Base-by-base conservation (phyloP, 108 stramenopile genomes). In the Schizochytrium sp. region DNA sequence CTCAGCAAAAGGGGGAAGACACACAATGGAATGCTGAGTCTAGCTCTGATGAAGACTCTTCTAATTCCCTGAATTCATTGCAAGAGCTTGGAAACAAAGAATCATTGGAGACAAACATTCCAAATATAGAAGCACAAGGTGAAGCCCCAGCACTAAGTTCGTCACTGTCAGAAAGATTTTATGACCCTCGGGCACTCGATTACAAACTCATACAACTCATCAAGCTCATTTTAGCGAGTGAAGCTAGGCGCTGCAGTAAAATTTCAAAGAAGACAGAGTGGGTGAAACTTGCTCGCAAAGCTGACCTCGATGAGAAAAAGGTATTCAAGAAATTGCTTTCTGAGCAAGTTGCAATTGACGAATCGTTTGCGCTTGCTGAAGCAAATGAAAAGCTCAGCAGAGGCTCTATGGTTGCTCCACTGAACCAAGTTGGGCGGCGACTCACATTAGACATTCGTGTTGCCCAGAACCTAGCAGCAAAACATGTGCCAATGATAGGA, bases 401-500 rank as follows among this genome's bases (percentile, higher is more conserved):
- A 1, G 59, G 0, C 17, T n/a, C 17, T 1, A 60, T n/a, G 17
- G 28, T 60, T 60, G 59, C 28, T n/a, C 17, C 17, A n/a, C 17
- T 69, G 64, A 38, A 69, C 40, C 42, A 44, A 0, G 64, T 69
- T 7, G 64, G 64, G 42, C 47, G 76, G 5, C 10, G 76, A 12
- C 76, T 83, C 76, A 83, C 76, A 5, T 53, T 83, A 47, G 76
- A 83, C 3, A 83, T 83, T 55, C 47, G 53, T 53, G 76, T 83
- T 5, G 76, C 76, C 3, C 47, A 83, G 76, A 40, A 55, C 5
- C 76, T 83, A n/a, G 53, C 76, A 83, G 47, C 53, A 38, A 83
- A 44, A 38, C 64, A 69, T 69, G 19, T 69, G 12, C 64, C 64
- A 28, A 28, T 19, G 59, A 60, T 60, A n/a, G 40, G 44, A 72